Evolutionary conservation across 1,139 yeast species (phyloP).

Genomic region (Lodderomyces oxycetoniae): DNA sequence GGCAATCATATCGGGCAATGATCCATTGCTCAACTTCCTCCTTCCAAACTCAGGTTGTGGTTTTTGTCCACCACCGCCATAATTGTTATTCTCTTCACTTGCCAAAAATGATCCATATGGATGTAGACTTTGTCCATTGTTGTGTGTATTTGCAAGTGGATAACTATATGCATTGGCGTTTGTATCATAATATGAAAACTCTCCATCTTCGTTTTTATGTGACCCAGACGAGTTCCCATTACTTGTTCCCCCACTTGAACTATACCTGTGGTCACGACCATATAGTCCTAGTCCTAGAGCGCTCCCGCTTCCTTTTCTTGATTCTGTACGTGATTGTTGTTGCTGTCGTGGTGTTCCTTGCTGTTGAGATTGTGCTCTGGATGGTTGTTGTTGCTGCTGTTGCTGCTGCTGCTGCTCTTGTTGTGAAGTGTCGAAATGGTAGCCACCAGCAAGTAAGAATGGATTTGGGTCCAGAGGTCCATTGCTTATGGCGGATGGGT

Average conservation of each 20-base stretch:
- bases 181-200: background rate
- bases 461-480: constrained; percentile 19
- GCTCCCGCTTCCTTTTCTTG: constrained; percentile 4
- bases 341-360: constrained; percentile 9
- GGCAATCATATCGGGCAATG: constrained; percentile 62
- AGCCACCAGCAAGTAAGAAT: constrained; percentile 17
- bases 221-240: constrained; percentile 13
- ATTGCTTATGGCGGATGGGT: constrained; percentile 4
- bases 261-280: constrained; percentile 11
- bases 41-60: constrained; percentile 34
- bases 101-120: constrained; percentile 1
- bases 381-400: constrained; percentile 5
- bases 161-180: background rate
- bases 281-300: constrained; percentile 3
- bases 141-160: background rate
- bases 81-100: background rate
- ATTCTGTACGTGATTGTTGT: constrained; percentile 4
- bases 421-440: constrained; percentile 15
- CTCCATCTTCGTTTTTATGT: constrained; percentile 8
- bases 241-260: constrained; percentile 15
- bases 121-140: background rate
- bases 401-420: constrained; percentile 12
- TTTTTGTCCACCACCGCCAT: constrained; percentile 1
- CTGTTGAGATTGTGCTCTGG: constrained; percentile 8
- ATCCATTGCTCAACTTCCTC: constrained; percentile 61